phyloP scores from a whole-genome alignment of 495 filamentous ascomycete species.

The Aspergillus kassunensis region DNA sequence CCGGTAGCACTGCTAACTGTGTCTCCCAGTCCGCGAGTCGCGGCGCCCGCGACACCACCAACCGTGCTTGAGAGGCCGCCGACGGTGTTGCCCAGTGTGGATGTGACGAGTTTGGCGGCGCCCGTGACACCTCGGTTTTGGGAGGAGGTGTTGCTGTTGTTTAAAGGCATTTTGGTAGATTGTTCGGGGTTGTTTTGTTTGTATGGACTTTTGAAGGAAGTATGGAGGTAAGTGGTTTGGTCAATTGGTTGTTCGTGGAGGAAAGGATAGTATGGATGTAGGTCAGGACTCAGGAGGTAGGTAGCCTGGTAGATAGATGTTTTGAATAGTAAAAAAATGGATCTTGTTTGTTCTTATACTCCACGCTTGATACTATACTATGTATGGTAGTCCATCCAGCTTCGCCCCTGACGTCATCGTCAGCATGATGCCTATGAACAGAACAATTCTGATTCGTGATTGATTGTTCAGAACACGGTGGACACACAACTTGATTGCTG shows the following conservation, averaged over 20 bases:
- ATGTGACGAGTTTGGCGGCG: conserved; percentile 46
- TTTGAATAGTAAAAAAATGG: too few relatives aligned
- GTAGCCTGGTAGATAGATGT: not conserved
- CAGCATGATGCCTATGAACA: too few relatives aligned
- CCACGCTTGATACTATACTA: conserved; percentile 5
- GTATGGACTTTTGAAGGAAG: not conserved
- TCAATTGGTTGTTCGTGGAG: not conserved
- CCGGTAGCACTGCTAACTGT: conserved; percentile 61
- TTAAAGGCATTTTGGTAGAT: conserved; percentile 15
- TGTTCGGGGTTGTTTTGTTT: not conserved
- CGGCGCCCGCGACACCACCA: conserved; percentile 65
- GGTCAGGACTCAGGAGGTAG: too few relatives aligned
- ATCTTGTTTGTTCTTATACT: not conserved
- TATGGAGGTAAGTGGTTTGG: not conserved
- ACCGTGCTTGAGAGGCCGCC: conserved; percentile 62
- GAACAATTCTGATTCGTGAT: too few relatives aligned
- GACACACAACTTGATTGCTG: too few relatives aligned
- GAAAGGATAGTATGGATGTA: too few relatives aligned
- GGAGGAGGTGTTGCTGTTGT: conserved; percentile 17
- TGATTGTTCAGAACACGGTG: too few relatives aligned
- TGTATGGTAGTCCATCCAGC: not conserved
- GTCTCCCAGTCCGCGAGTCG: conserved; percentile 59
- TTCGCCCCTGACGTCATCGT: conserved; percentile 7
- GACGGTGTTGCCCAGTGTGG: conserved; percentile 57
- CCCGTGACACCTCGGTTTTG: conserved; percentile 36